phyloP scores from a whole-genome alignment of 1,139 yeast species.

The Geotrichum restrictum region DNA sequence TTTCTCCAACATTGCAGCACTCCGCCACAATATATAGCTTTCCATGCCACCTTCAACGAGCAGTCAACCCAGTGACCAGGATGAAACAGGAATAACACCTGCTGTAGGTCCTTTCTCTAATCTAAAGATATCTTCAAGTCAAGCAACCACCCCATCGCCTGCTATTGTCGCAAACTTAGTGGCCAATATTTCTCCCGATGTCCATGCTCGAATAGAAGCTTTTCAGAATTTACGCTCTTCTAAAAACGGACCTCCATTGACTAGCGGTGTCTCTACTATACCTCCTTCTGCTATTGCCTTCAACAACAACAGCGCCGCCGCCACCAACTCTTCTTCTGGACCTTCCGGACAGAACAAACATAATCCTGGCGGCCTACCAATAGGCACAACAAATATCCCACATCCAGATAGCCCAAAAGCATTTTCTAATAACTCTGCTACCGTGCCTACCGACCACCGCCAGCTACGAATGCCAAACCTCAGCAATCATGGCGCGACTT shows the following conservation, averaged over 20 bases:
- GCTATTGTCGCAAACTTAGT: conserved; percentile 21
- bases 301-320: background rate
- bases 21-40: too few species aligned
- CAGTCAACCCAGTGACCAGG: background rate
- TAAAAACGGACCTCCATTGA: background rate
- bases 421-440: conserved; percentile 2
- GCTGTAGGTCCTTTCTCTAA: conserved; percentile 8
- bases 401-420: conserved; percentile 7
- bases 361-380: background rate
- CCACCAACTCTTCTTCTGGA: background rate
- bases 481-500: conserved; percentile 8
- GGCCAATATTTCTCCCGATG: conserved; percentile 49
- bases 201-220: conserved; percentile 72
- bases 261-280: too few species aligned
- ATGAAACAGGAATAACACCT: background rate
- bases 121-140: conserved; percentile 7
- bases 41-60: background rate
- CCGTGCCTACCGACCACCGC: conserved; percentile 6
- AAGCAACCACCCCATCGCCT: conserved; percentile 19
- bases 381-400: conserved; percentile 5
- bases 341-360: background rate
- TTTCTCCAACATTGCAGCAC: too few species aligned
- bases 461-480: conserved; percentile 6
- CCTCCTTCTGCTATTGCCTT: background rate
- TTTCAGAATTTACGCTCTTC: conserved; percentile 45